These are phyloP conservation scores for Prunus davidiana DNA, from an alignment of 306 rosid genomes.

Conservation along the genomic window DNA sequence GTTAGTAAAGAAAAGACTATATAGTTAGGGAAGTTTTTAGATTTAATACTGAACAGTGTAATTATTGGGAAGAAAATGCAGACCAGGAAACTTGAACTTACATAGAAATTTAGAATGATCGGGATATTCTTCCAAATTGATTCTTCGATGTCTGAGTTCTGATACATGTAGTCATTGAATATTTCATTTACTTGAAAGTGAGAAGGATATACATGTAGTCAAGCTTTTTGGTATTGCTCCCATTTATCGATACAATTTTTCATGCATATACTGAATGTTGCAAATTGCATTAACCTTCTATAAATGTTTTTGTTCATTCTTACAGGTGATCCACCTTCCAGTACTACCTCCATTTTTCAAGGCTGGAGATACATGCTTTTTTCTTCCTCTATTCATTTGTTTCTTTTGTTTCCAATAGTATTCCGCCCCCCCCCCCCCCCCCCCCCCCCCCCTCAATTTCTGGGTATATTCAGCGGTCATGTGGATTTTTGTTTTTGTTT, in stretches of 20 bases:
- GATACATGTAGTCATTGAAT: background rate
- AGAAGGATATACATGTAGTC: background rate
- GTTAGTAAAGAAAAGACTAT: background rate
- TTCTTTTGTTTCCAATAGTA: conserved; percentile 13
- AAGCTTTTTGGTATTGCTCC: background rate
- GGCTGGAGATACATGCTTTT: conserved; percentile 28
- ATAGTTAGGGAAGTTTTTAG: background rate
- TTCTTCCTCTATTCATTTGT: background rate
- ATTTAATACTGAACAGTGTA: background rate
- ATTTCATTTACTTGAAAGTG: background rate
- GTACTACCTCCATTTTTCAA: conserved; percentile 45
- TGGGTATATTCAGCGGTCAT: background rate
- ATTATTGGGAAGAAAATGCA: background rate
- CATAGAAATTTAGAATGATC: background rate
- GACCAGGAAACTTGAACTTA: background rate
- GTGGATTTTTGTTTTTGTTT: background rate
- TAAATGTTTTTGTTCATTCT: conserved; percentile 4
- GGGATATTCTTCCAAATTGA: too few relatives aligned
- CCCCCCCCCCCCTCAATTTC: background rate
- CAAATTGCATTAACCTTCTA: background rate
- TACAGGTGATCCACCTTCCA: conserved; percentile 43
- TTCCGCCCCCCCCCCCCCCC: too few relatives aligned
- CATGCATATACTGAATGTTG: background rate
- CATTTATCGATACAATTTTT: background rate
- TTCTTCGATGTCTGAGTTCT: background rate